Evolutionary conservation across 768 basidiomycete genomes (phyloP).

Genomic region (Holtermanniella nyarrowii): DNA sequence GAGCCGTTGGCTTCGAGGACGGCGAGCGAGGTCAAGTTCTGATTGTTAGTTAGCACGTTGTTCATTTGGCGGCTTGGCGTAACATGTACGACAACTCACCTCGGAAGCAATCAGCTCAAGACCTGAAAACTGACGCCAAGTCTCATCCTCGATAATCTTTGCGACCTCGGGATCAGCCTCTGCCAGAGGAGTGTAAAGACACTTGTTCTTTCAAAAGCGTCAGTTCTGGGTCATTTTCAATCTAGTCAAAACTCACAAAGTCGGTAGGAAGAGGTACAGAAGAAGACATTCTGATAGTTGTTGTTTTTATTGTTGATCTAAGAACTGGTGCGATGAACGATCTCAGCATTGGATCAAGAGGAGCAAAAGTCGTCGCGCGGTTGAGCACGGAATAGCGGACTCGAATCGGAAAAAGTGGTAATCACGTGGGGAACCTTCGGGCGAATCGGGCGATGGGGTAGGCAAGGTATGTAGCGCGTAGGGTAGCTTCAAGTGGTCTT

Average conservation of each 20-base stretch:
- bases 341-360: background rate
- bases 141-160: constrained; percentile 92
- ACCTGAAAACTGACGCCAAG: constrained; percentile 94
- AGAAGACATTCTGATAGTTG: constrained; percentile 35
- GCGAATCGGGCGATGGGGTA: too few relatives aligned
- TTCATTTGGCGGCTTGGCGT: too few relatives aligned
- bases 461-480: too few relatives aligned
- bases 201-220: constrained; percentile 63
- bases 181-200: constrained; percentile 73
- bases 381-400: background rate
- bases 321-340: background rate
- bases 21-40: constrained; percentile 94
- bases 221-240: background rate
- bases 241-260: constrained; percentile 33
- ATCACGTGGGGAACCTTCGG: background rate
- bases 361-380: background rate
- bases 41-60: background rate
- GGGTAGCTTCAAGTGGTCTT: too few relatives aligned
- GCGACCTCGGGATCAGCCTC: constrained; percentile 90
- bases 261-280: constrained; percentile 43
- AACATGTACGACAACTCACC: constrained; percentile 50
- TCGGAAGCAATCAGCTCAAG: constrained; percentile 98
- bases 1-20: constrained; percentile 98
- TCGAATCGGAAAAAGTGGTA: background rate
- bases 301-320: background rate